Evolutionary conservation across 2,329 filamentous ascomycete species (phyloP).

Genomic region (Epichloe sibirici): DNA sequence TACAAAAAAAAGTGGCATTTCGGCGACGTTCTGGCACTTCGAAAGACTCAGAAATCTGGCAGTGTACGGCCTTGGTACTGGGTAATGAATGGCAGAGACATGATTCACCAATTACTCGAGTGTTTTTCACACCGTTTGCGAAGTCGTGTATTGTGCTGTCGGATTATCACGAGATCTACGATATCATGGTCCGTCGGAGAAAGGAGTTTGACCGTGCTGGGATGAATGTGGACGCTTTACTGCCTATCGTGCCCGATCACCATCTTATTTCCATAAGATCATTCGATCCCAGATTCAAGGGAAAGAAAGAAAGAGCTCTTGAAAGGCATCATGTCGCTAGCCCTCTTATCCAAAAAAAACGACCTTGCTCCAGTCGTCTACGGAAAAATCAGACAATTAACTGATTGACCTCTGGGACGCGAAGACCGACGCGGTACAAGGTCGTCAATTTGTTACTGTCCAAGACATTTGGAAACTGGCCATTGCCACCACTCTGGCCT

Average conservation of each 20-base stretch:
- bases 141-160: background rate
- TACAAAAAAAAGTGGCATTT: background rate
- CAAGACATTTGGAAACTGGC: constrained; percentile 18
- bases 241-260: no score
- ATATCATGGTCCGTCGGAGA: no score
- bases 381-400: constrained; percentile 12
- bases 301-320: constrained; percentile 16
- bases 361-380: constrained; percentile 19
- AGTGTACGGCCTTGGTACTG: background rate
- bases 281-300: constrained; percentile 16
- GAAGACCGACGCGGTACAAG: constrained; percentile 14
- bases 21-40: background rate
- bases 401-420: constrained; percentile 20
- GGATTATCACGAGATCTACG: background rate
- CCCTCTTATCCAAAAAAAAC: constrained; percentile 16
- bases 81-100: background rate
- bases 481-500: constrained; percentile 18
- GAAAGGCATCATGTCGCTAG: constrained; percentile 18
- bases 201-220: no score
- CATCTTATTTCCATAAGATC: no score
- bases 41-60: background rate
- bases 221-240: no score
- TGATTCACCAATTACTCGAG: background rate
- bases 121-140: background rate
- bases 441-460: constrained; percentile 17